These are phyloP conservation scores for Mortierella sp. DNA, from an alignment of 371 early-diverging fungal species.

Conservation along the genomic window DNA sequence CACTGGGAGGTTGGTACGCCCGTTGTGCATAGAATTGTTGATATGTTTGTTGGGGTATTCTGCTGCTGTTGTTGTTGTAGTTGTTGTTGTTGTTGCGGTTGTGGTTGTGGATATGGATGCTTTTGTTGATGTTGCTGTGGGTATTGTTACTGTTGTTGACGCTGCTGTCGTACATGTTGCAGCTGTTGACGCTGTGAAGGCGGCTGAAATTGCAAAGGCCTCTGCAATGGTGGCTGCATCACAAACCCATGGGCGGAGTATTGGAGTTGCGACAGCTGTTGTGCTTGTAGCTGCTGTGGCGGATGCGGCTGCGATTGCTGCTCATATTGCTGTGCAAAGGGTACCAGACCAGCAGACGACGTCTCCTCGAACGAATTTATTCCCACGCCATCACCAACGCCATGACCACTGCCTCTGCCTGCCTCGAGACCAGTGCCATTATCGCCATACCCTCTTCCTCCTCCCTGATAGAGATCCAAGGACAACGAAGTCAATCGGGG, in stretches of 20 bases:
- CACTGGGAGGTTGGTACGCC: background rate
- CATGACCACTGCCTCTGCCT: background rate
- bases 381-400: background rate
- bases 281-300: background rate
- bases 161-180: background rate
- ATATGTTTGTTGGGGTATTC: background rate
- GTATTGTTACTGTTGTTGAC: background rate
- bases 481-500: background rate
- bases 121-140: background rate
- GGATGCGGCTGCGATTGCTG: background rate
- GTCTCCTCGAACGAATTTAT: background rate
- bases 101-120: background rate
- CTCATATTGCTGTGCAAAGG: background rate
- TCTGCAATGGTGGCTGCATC: background rate
- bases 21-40: background rate
- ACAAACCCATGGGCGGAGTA: background rate
- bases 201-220: background rate
- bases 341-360: background rate
- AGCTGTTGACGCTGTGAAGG: background rate
- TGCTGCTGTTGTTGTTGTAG: background rate
- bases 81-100: background rate
- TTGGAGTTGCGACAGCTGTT: background rate
- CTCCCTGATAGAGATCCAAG: background rate
- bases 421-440: too few species aligned
- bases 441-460: background rate